Base-by-base conservation (phyloP, 495 filamentous ascomycete genomes). In the Tuber brumale region DNA sequence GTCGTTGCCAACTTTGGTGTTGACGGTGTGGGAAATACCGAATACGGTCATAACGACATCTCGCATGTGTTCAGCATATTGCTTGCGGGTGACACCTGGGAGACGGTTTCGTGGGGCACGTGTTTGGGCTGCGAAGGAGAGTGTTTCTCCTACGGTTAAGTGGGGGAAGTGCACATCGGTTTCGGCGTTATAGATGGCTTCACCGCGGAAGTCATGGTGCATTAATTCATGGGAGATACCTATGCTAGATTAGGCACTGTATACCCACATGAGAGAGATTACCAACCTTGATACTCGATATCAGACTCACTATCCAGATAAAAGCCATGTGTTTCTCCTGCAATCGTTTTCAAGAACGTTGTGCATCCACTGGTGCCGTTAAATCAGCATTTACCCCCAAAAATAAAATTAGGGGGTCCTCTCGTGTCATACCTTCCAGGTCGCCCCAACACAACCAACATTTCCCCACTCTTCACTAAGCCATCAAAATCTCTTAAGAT, bases 21-120 rank as follows among this genome's bases (percentile, higher is more conserved):
- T 89, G 75, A 89, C 86, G 0, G 92, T 94, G 79, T 95, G 92
- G 8, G 81, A 72, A 69, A 95, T 88, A 70, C 92, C 91, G 78
- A 94, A 90, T 83, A 92, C 90, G 44, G 92, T 89, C 91, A 94
- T 93, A 75, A 92, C 88, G 39, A 94, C 90, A 81, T 94, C 91
- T 19, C 90, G 86, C 84, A 92, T 87, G 70, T 93, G 90, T 71
- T 85, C 84, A 23, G 89, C 87, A 78, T 92, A 92, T 37, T 86
- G 86, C 44, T 85, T 85, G 72, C 87, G 87, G 39, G 86, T 85
- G 16, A 93, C 87, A 10, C 90, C 89, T 0, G 87, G 84, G 31
- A 90, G 86, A 35, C 92, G 85, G 70, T 90, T 88, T 12, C 86
- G 84, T 27, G 92, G 91, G 18, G 91, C 88, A 73, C 91, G 86